phyloP scores from a whole-genome alignment of 2,329 filamentous ascomycete species.

The Cercospora zeina region DNA sequence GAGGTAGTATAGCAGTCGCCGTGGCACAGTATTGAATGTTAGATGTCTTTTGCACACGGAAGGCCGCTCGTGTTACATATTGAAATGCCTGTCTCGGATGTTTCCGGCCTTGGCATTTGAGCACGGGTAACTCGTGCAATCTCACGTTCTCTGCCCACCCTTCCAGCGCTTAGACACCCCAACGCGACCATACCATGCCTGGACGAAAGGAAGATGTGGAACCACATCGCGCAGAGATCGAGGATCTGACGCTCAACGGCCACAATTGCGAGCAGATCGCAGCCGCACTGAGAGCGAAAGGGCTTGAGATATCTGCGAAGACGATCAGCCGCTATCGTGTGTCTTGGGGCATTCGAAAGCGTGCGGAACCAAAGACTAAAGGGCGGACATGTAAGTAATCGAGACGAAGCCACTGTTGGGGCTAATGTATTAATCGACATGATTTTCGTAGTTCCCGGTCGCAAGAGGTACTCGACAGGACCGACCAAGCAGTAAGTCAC shows the following conservation, averaged over 20 bases:
- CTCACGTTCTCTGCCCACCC: conserved; percentile 13
- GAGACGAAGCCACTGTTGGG: background rate
- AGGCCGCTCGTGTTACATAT: background rate
- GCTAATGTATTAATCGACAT: background rate
- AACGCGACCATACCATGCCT: conserved; percentile 11
- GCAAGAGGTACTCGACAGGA: background rate
- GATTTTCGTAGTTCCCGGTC: background rate
- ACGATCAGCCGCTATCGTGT: conserved; percentile 32
- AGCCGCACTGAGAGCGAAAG: conserved; percentile 24
- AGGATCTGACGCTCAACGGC: conserved; percentile 28
- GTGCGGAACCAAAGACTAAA: conserved; percentile 25
- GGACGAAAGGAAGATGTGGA: conserved; percentile 21
- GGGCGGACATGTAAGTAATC: conserved; percentile 19
- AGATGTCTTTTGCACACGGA: background rate
- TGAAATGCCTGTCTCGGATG: background rate
- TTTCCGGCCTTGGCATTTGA: background rate
- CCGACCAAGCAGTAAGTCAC: conserved; percentile 15
- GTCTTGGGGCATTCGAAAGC: conserved; percentile 32
- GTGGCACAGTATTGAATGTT: background rate
- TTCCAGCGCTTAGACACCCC: background rate
- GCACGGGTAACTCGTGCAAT: background rate
- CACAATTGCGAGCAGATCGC: conserved; percentile 34
- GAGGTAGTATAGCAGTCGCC: background rate
- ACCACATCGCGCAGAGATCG: conserved; percentile 28
- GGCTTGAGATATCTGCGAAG: conserved; percentile 29